Conservation (phyloP, 306 rosid genomes). For the Cicer pinnatifidum region DNA sequence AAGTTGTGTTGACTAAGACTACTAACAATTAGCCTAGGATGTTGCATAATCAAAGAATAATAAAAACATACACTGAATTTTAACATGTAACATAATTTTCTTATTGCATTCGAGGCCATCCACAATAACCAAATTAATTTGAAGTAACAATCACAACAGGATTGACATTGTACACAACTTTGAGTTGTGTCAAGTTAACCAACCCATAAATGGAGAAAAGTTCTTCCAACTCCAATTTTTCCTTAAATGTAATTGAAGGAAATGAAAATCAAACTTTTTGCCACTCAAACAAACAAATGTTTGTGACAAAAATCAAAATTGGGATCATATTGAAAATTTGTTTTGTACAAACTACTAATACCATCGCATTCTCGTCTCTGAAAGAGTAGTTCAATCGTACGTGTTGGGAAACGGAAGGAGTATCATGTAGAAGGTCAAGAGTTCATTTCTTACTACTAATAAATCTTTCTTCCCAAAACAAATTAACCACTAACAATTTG, state of each 20-base stretch:
- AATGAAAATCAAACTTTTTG: not conserved
- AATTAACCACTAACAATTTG: not conserved
- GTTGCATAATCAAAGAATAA: no score
- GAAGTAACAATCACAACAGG: not conserved
- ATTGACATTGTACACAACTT: conserved; percentile 6
- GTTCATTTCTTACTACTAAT: not conserved
- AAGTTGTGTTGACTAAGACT: no score
- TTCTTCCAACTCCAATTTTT: not conserved
- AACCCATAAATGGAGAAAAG: not conserved
- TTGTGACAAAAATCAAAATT: not conserved
- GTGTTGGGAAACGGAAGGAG: not conserved
- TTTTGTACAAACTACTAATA: not conserved
- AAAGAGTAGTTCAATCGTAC: not conserved
- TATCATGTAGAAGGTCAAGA: not conserved
- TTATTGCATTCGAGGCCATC: not conserved
- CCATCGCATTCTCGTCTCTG: not conserved
- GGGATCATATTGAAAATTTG: not conserved
- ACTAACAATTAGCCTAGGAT: no score
- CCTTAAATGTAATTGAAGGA: not conserved
- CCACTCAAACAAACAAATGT: not conserved
- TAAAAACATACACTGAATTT: no score
- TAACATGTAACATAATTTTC: not conserved
- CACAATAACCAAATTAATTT: conserved; percentile 1
- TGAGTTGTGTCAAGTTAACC: not conserved
- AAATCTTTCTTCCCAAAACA: not conserved